Percentiles rank a stretch among this genome's conserved stretches.
phyloP scores from a whole-genome alignment of 495 filamentous ascomycete species.

The Neurospora intermedia region DNA sequence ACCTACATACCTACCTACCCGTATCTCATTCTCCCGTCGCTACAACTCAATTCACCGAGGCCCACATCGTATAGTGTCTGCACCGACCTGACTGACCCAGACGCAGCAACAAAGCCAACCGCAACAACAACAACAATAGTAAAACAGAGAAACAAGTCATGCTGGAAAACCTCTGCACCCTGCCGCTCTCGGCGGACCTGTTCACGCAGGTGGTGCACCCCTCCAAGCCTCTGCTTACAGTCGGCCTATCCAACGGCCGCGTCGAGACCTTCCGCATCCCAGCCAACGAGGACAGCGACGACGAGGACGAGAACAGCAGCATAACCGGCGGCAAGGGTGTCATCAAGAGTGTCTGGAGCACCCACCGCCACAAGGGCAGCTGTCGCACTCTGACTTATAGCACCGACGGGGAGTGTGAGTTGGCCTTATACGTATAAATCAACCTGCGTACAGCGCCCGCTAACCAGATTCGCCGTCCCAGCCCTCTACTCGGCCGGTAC shows the following conservation, averaged over 20 bases:
- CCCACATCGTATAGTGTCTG: neutral
- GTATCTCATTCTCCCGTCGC: neutral
- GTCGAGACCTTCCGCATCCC: conserved; percentile 81
- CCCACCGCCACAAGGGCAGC: conserved; percentile 83
- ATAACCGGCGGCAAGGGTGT: conserved; percentile 54
- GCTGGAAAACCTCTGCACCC: conserved; percentile 83
- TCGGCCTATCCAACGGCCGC: conserved; percentile 75
- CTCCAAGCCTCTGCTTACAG: conserved; percentile 66
- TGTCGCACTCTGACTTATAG: conserved; percentile 71
- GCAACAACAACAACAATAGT: neutral
- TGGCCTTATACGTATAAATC: neutral
- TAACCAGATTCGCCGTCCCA: conserved; percentile 16
- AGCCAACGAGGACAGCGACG: conserved; percentile 35
- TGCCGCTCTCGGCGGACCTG: conserved; percentile 76
- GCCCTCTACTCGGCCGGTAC: conserved; percentile 80
- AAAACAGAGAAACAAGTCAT: conserved; percentile 14
- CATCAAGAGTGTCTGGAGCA: conserved; percentile 80
- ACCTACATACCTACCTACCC: neutral
- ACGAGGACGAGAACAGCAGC: conserved; percentile 35
- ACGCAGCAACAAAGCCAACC: neutral
- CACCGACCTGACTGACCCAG: neutral
- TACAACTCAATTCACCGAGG: neutral
- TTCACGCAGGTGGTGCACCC: conserved; percentile 87
- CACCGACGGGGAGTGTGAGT: conserved; percentile 54
- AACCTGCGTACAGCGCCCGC: neutral